Base-by-base conservation (phyloP, 495 filamentous ascomycete species). In the Penicillium bialowiezense region DNA sequence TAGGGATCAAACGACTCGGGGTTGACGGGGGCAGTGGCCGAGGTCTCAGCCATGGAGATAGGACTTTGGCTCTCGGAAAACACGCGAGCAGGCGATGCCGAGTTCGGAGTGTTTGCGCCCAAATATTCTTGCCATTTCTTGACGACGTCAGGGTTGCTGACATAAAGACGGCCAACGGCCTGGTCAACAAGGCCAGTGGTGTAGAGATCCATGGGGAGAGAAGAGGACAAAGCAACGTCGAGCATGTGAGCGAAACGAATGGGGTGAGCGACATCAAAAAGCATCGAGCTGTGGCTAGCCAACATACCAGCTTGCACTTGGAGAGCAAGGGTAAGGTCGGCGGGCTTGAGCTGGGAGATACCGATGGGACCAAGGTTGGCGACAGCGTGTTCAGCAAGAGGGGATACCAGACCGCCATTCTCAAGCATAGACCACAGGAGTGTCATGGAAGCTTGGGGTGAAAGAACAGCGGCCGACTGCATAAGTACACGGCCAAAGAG, bases 1-100 rank as follows among this genome's bases (percentile, higher is more conserved):
- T 97, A 96, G 0, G 93, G 93, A 59, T 98, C 93, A 58, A 83
- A 91, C 2, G 82, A 84, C 49, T 97, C 91, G 50, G 91, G 83
- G 44, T 75, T 79, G 34, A 77, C 71, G 1, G 69, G 62, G 32
- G 56, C 65, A 13, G 68, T 60, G 35, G 67, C 60, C 14, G 69
- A 65, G 8, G 70, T 58, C 32, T 74, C 67, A 4, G 55, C 28
- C 55, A 55, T 52, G 17, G 73, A 73, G 19, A 71, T 62, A 12
- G 71, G 70, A 29, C 70, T 69, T 46, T 68, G 72, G 28, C 64
- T 60, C 29, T 60, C 59, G 51, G 60, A 38, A 15, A 48, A 48
- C 13, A 32, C 19, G 17, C 38, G 26, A 6, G 45, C 14, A 24
- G 45, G 28, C 5, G 35, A 38, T 9, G 28, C 45, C 7, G 52